These are phyloP conservation scores for Mucor mucedo DNA, from an alignment of 371 early-diverging fungal genomes.

Conservation along the genomic window DNA sequence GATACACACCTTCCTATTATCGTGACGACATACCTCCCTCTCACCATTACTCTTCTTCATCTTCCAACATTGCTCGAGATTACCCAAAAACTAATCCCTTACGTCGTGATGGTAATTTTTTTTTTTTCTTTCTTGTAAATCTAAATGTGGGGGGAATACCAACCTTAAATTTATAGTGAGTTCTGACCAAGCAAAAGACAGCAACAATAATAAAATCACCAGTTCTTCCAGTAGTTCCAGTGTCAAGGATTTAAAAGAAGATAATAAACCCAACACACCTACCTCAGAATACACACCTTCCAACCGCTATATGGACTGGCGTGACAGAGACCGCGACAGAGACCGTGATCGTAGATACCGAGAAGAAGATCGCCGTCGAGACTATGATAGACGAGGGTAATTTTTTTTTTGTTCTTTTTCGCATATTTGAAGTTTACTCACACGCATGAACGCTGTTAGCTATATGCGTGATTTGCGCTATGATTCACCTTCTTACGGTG, in stretches of 20 bases:
- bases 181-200: slow-evolving; percentile 13
- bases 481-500: slow-evolving; percentile 50
- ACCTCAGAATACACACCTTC: slow-evolving; percentile 10
- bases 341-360: slow-evolving; percentile 51
- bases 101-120: slow-evolving; percentile 47
- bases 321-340: slow-evolving; percentile 51
- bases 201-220: slow-evolving; percentile 27
- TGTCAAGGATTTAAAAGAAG: slow-evolving; percentile 41
- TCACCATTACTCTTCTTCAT: slow-evolving; percentile 39
- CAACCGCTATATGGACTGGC: slow-evolving; percentile 50
- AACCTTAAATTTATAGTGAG: slow-evolving; percentile 2
- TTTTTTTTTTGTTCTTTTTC: too few relatives aligned
- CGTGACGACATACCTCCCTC: slow-evolving; percentile 43
- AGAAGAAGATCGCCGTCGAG: slow-evolving; percentile 56
- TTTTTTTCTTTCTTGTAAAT: background rate
- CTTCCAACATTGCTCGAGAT: slow-evolving; percentile 33
- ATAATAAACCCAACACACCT: slow-evolving; percentile 27
- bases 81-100: slow-evolving; percentile 41
- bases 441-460: slow-evolving; percentile 6
- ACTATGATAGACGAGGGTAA: slow-evolving; percentile 43
- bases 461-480: slow-evolving; percentile 46
- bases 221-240: slow-evolving; percentile 16
- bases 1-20: slow-evolving; percentile 50
- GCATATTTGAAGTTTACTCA: too few relatives aligned
- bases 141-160: background rate